phyloP scores from a whole-genome alignment of 208 protist species.

The Tritrichomonas musculus region DNA sequence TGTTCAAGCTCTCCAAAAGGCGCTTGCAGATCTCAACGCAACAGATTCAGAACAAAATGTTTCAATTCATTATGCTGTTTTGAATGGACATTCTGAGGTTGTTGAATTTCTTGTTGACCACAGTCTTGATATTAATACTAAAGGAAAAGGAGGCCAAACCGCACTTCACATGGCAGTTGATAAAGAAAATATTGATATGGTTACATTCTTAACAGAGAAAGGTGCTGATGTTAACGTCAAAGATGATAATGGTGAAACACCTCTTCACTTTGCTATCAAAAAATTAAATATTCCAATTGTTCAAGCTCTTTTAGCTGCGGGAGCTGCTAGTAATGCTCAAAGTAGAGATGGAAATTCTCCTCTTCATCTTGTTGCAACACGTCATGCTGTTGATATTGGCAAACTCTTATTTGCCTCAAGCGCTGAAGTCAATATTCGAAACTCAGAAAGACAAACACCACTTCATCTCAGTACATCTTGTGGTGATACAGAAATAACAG shows the following conservation, averaged over 20 bases:
- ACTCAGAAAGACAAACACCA: not conserved
- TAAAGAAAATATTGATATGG: not conserved
- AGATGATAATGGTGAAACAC: not conserved
- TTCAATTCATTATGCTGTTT: not conserved
- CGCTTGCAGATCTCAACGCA: not conserved
- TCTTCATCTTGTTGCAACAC: not conserved
- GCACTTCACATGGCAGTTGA: not conserved
- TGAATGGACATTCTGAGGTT: not conserved
- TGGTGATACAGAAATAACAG: not conserved
- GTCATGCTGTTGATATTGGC: not conserved
- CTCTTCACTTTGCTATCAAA: not conserved
- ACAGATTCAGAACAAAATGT: not conserved
- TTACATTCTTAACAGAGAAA: not conserved
- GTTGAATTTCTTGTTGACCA: not conserved
- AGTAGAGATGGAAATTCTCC: not conserved
- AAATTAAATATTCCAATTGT: not conserved
- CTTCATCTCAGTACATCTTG: not conserved
- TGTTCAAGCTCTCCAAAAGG: not conserved
- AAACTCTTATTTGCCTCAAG: not conserved
- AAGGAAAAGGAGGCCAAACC: not conserved
- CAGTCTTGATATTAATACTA: not conserved
- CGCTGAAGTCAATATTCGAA: not conserved
- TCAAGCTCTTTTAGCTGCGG: not conserved
- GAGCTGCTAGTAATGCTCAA: not conserved
- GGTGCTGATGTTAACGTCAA: not conserved